Evolutionary conservation across 2,329 filamentous ascomycete genomes (phyloP), one percentile per base, ranked within the genome.

Genomic region (Trichoderma aggressivum): DNA sequence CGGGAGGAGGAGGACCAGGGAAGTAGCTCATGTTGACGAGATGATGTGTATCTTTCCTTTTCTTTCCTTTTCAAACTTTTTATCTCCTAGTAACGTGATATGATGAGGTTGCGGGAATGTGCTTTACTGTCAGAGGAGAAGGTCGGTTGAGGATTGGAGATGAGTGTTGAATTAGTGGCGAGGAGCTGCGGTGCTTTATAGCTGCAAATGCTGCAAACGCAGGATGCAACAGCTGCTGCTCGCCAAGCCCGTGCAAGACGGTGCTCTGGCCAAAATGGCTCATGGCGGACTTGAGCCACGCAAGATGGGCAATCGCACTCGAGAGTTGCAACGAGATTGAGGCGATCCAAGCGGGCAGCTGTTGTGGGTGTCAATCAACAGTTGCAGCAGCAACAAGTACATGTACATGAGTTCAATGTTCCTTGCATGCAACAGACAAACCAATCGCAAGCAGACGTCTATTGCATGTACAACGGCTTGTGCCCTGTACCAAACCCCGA

Each of bases 1-100:
- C 84, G 30, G 89, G 85, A 5, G 84, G 80, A 5, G 86, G 82
- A 50, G 66, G 58, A 7, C 43, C 39, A 10, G 53, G 56, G 12
- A 65, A 63, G 68, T 56, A 10, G 18, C 56, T 60, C 58, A 67
- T 70, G 21, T 50, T 65, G 55, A 30, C 30, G 28, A 39, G 34
- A 12, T 5, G 21, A 7, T 28, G 50, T 55, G 7, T 14, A 18
- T 5, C 32, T 36, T 28, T 43, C 12, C 16, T 28, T 10, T 21
- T 39, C 14, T 43, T 24, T 39, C 10, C 30, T 24, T 32, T 43
- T 43, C n/a, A n/a, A 43, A 3, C 6, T 16, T 12, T 12, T 26
- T 2, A 12, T 58, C 18, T 11, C 26, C 50, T 6, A n/a, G n/a
- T 14, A 12, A n/a, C 26, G 14, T 1, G n/a, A 5, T 60, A 16